Evolutionary conservation across 176 grass and related monocot genomes (phyloP).

Genomic region (Eragrostis nindensis): DNA sequence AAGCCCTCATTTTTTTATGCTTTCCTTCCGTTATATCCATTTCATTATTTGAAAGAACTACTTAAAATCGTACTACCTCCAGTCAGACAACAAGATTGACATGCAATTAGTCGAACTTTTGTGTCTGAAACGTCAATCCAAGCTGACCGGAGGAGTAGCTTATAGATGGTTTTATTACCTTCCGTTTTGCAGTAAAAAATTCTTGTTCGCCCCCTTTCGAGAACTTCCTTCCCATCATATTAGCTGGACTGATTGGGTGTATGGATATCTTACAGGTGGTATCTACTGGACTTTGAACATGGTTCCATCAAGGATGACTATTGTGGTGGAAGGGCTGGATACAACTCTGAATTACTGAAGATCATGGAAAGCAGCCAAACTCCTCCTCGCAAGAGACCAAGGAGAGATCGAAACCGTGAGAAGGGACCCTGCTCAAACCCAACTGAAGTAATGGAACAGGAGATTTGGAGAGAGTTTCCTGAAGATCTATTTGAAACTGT

Average conservation of each 20-base stretch:
- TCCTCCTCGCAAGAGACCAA: conserved; percentile 59
- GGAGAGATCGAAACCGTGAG: conserved; percentile 55
- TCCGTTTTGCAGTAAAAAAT: neutral
- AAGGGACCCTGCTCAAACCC: conserved; percentile 54
- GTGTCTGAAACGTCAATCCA: neutral
- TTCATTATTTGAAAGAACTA: neutral
- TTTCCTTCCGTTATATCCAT: neutral
- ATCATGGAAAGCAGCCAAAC: conserved; percentile 65
- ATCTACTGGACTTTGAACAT: conserved; percentile 75
- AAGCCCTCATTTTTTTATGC: neutral
- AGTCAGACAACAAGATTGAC: neutral
- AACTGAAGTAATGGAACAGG: conserved; percentile 63
- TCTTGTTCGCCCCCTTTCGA: conserved; percentile 11
- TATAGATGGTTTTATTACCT: neutral
- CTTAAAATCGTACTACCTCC: neutral
- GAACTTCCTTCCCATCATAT: neutral
- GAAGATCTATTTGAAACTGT: conserved; percentile 91
- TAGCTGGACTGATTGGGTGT: conserved; percentile 27
- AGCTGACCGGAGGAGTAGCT: neutral
- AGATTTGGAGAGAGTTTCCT: conserved; percentile 92
- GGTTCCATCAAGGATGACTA: conserved; percentile 68
- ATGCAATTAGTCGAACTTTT: neutral
- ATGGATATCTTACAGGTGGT: conserved; percentile 59
- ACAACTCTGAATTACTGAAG: conserved; percentile 56
- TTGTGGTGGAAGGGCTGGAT: conserved; percentile 55